Evolutionary conservation across 176 grass and related monocot species (phyloP).

Genomic region (Carex littledalei): DNA sequence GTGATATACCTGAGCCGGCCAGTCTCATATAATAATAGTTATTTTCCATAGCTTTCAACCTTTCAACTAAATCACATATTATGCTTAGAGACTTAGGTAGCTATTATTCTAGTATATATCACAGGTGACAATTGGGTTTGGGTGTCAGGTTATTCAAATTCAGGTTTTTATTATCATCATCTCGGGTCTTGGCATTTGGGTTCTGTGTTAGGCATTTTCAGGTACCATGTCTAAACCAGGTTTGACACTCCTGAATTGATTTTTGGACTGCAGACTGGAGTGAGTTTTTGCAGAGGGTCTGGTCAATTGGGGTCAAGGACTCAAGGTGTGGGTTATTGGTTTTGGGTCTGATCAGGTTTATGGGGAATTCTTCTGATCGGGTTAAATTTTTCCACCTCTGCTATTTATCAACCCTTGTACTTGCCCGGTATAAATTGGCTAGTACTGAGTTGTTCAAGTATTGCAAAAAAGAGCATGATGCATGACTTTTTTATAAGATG

Average conservation of each 20-base stretch:
- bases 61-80: not conserved
- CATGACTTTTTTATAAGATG: not conserved
- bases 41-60: not conserved
- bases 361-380: not conserved
- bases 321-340: not conserved
- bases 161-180: not conserved
- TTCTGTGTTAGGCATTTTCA: not conserved
- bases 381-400: not conserved
- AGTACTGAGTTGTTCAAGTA: not conserved
- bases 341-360: not conserved
- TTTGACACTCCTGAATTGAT: too few species aligned
- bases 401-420: not conserved
- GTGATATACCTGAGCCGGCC: not conserved
- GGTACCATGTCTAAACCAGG: not conserved
- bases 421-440: not conserved
- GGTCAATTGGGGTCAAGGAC: not conserved
- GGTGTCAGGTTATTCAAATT: not conserved
- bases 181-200: not conserved
- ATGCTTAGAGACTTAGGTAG: not conserved
- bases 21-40: not conserved
- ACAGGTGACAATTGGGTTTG: not conserved
- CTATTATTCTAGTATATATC: not conserved
- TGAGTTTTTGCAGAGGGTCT: not conserved
- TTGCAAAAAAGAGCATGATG: not conserved
- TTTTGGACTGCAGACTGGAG: not conserved